phyloP scores from a whole-genome alignment of 495 filamentous ascomycete genomes.

The Clavariopsis aquatica region DNA sequence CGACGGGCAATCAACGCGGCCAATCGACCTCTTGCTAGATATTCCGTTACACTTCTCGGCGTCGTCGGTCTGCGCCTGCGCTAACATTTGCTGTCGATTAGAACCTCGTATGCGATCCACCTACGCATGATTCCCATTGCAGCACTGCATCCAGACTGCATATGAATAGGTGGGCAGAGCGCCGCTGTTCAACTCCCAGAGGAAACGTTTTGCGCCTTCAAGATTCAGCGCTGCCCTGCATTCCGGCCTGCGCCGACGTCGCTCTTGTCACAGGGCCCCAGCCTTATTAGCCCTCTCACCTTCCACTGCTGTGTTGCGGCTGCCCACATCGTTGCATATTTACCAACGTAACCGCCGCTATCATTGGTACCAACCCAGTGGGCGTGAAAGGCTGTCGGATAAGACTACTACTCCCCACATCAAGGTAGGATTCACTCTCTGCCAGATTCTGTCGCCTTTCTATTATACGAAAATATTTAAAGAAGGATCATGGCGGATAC shows the following conservation, averaged over 20 bases:
- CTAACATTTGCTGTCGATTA: conserved; percentile 38
- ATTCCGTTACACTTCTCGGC: conserved; percentile 32
- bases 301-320: conserved; percentile 27
- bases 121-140: conserved; percentile 33
- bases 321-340: conserved; percentile 24
- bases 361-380: not conserved
- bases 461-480: conserved; percentile 1
- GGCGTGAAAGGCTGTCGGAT: conserved; percentile 17
- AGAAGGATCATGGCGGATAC: conserved; percentile 35
- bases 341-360: conserved; percentile 1
- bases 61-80: conserved; percentile 24
- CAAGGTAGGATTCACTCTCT: conserved; percentile 30
- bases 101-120: conserved; percentile 19
- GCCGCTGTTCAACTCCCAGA: conserved; percentile 11
- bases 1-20: conserved; percentile 31
- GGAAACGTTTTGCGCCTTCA: conserved; percentile 27
- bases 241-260: conserved; percentile 4
- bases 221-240: conserved; percentile 11
- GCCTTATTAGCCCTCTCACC: conserved; percentile 16
- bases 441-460: conserved; percentile 14
- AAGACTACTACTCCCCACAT: conserved; percentile 30
- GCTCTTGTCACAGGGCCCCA: conserved; percentile 16
- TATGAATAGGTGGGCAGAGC: conserved; percentile 33
- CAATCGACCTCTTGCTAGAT: conserved; percentile 32
- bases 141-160: conserved; percentile 22